These are phyloP conservation scores for Stachybotrys echinatus DNA, from an alignment of 2,329 filamentous ascomycete genomes.

Conservation along the genomic window DNA sequence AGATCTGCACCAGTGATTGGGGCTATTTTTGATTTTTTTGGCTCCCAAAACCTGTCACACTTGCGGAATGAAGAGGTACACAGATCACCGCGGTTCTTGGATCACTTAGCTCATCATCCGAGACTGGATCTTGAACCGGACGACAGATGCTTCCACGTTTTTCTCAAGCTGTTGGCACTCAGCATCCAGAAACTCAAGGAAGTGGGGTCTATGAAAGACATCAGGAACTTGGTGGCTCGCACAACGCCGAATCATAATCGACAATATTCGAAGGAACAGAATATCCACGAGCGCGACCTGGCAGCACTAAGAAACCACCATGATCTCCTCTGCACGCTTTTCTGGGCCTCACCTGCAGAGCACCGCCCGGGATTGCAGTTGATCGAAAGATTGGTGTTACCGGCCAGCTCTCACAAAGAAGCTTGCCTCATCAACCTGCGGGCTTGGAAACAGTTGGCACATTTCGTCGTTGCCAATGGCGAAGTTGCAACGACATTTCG, in stretches of 20 bases:
- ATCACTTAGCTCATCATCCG: slow-evolving; percentile 42
- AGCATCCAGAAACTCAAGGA: slow-evolving; percentile 47
- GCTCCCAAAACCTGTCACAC: slow-evolving; percentile 54
- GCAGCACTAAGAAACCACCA: slow-evolving; percentile 64
- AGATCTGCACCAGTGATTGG: slow-evolving; percentile 53
- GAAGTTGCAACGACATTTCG: slow-evolving; percentile 44
- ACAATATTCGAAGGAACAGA: slow-evolving; percentile 58
- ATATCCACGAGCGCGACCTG: slow-evolving; percentile 54
- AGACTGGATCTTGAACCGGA: slow-evolving; percentile 44
- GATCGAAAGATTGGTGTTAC: slow-evolving; percentile 54
- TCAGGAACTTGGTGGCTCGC: slow-evolving; percentile 56
- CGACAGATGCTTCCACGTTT: slow-evolving; percentile 63
- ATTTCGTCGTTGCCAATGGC: slow-evolving; percentile 48
- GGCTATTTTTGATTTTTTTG: slow-evolving; percentile 64
- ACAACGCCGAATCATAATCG: slow-evolving; percentile 62
- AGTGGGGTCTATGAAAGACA: slow-evolving; percentile 46
- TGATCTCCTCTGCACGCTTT: slow-evolving; percentile 61
- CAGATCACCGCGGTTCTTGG: slow-evolving; percentile 56
- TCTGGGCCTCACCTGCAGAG: slow-evolving; percentile 55
- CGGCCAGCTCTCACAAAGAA: slow-evolving; percentile 59
- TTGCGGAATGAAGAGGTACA: slow-evolving; percentile 60
- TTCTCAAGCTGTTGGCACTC: slow-evolving; percentile 58
- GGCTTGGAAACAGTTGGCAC: slow-evolving; percentile 57
- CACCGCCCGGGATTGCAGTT: slow-evolving; percentile 47
- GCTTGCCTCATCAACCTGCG: slow-evolving; percentile 60